A percentile compares a stretch with the other conserved stretches of the same genome.
Conservation (phyloP, 208 protist genomes). For the Porcisia deanei region DNA sequence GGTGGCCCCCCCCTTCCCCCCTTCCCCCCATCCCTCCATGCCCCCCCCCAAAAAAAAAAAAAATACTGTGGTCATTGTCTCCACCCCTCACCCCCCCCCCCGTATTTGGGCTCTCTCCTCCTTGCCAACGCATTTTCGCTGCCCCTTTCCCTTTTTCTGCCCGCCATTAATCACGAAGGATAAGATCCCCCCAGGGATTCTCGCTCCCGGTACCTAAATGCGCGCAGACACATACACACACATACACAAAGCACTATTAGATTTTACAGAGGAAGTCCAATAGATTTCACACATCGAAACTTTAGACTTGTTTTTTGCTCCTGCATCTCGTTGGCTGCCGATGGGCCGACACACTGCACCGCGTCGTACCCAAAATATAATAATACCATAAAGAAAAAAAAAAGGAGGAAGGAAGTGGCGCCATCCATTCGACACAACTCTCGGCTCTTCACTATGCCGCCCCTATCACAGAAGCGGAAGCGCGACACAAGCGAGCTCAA, state of each 20-base stretch:
- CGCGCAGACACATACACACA: not conserved
- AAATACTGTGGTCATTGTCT: not conserved
- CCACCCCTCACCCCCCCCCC: not conserved
- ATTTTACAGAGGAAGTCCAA: not conserved
- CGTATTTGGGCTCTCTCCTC: not conserved
- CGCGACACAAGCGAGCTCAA: conserved; percentile 3
- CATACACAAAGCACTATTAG: too few species aligned
- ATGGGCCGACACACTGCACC: too few species aligned
- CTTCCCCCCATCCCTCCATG: too few species aligned
- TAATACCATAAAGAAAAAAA: not conserved
- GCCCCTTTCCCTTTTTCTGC: too few species aligned
- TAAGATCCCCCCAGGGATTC: too few species aligned
- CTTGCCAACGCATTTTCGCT: too few species aligned
- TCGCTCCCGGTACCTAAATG: too few species aligned
- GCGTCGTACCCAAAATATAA: not conserved
- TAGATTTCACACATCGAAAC: not conserved
- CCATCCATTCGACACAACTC: not conserved
- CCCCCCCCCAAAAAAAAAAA: too few species aligned
- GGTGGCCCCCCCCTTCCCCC: too few species aligned
- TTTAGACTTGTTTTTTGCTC: not conserved
- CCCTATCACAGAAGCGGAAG: not conserved
- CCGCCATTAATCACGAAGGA: too few species aligned
- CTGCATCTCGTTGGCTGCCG: not conserved
- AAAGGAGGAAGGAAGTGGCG: too few species aligned
- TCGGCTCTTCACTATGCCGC: conserved; percentile 3